Conservation (phyloP, 2,329 filamentous ascomycete species). For the Neocucurbitaria cava region DNA sequence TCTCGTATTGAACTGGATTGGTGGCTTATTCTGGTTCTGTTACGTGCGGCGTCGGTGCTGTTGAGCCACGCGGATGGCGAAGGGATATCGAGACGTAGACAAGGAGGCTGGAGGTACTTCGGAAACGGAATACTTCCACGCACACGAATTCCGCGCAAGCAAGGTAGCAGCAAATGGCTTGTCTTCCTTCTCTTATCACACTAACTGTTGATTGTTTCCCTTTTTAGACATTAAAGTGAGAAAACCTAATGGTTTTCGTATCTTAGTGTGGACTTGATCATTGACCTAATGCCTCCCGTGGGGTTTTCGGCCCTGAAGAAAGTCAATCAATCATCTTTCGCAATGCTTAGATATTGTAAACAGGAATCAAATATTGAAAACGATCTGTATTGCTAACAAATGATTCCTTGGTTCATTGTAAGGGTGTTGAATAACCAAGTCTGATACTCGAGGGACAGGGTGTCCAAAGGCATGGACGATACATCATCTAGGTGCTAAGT, state of each 20-base stretch:
- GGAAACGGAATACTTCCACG: not conserved
- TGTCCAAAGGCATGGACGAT: too few relatives aligned
- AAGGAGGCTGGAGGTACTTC: not conserved
- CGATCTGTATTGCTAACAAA: too few relatives aligned
- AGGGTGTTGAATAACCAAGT: too few relatives aligned
- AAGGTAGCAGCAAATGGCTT: not conserved
- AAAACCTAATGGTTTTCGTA: not conserved
- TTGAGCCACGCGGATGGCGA: not conserved
- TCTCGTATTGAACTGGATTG: not conserved
- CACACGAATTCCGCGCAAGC: not conserved
- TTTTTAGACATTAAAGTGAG: not conserved
- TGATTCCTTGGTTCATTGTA: too few relatives aligned
- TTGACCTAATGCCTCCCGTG: too few relatives aligned
- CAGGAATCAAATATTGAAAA: too few relatives aligned
- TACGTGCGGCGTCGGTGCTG: not conserved
- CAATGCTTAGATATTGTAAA: too few relatives aligned
- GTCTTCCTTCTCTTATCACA: not conserved
- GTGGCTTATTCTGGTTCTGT: not conserved
- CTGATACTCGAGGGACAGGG: too few relatives aligned
- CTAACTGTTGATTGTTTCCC: too few relatives aligned
- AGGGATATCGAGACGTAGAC: not conserved
- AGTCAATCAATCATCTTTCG: too few relatives aligned
- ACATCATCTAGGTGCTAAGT: not conserved
- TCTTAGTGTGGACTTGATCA: not conserved
- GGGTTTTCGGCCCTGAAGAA: not conserved